A percentile compares a stretch with the other conserved stretches of the same genome.
Conservation (phyloP, 1,139 yeast species). For the Candida mesenterica region DNA sequence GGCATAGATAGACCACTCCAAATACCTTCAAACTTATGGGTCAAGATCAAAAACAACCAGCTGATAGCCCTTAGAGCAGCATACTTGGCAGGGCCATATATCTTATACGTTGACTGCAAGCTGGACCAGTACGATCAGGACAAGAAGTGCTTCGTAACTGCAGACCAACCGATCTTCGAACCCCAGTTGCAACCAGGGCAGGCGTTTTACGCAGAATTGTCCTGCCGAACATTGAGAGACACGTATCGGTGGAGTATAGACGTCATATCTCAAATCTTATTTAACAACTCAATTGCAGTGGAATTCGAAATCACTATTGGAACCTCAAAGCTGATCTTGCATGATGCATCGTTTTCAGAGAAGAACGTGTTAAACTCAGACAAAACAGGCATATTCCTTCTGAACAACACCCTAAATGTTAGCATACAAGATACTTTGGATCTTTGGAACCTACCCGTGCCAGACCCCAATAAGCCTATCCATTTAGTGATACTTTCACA, state of each 20-base stretch:
- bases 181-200: constrained; percentile 49
- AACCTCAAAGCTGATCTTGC: constrained; percentile 44
- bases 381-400: constrained; percentile 29
- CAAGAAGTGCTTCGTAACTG: constrained; percentile 54
- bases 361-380: constrained; percentile 28
- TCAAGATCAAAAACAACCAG: constrained; percentile 72
- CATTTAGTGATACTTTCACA: constrained; percentile 84
- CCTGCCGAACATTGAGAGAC: constrained; percentile 22
- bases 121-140: constrained; percentile 62
- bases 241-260: constrained; percentile 77
- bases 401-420: constrained; percentile 32
- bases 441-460: constrained; percentile 64
- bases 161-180: constrained; percentile 67
- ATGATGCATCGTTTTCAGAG: constrained; percentile 32
- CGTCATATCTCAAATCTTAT: constrained; percentile 79
- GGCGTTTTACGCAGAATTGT: constrained; percentile 22
- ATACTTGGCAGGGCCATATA: constrained; percentile 84
- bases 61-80: constrained; percentile 81
- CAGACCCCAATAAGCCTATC: constrained; percentile 47
- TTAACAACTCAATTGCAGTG: constrained; percentile 66
- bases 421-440: constrained; percentile 61
- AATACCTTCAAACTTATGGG: constrained; percentile 41
- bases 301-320: constrained; percentile 70
- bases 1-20: background rate
- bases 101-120: constrained; percentile 80